Conservation (phyloP, 148 eudicot genomes). For the Rhododendron vialii region DNA sequence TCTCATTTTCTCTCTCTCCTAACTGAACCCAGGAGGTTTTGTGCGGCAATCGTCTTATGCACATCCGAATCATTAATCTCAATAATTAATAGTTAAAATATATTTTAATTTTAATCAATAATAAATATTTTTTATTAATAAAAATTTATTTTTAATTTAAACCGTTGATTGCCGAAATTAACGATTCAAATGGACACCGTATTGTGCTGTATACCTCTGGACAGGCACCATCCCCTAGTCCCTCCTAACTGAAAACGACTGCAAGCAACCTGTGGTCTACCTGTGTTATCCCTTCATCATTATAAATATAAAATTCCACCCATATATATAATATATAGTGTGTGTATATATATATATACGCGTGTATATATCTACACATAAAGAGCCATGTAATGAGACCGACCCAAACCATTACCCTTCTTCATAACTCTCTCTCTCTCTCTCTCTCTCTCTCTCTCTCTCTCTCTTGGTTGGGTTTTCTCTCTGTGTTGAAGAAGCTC, state of each 20-base stretch:
- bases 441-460: not conserved
- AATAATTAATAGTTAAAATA: too few species aligned
- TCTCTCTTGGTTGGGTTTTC: not conserved
- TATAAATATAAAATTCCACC: not conserved
- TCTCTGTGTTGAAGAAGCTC: not conserved
- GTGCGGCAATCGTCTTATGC: too few species aligned
- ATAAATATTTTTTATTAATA: too few species aligned
- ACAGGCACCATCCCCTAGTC: too few species aligned
- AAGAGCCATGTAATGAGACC: conserved; percentile 8
- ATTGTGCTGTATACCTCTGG: too few species aligned
- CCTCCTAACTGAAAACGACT: conserved; percentile 39
- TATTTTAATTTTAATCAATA: too few species aligned
- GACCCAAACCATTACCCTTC: conserved; percentile 20
- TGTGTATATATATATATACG: conserved; percentile 10
- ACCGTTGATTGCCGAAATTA: too few species aligned
- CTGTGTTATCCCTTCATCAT: conserved; percentile 20
- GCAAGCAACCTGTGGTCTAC: conserved; percentile 57
- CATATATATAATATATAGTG: conserved; percentile 2
- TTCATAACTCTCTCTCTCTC: conserved; percentile 5
- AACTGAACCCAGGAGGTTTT: too few species aligned
- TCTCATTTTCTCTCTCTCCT: conserved; percentile 11
- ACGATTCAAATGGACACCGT: too few species aligned
- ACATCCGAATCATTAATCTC: too few species aligned
- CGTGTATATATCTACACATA: not conserved
- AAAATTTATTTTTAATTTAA: too few species aligned